Evolutionary conservation across 371 early-diverging fungal species (phyloP).

Genomic region (Umbelopsis sp.): DNA sequence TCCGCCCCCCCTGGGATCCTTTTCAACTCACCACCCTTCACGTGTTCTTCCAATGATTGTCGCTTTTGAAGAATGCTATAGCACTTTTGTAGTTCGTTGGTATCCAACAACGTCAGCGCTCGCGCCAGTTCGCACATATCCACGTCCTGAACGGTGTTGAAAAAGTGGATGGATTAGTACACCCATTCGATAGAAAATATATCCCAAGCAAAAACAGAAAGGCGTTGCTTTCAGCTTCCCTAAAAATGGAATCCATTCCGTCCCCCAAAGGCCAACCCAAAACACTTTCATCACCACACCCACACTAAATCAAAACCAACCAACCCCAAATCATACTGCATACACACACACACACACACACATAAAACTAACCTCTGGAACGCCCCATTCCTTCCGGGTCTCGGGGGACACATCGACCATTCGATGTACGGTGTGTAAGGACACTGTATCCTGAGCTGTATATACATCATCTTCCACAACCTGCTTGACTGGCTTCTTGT

Average conservation of each 20-base stretch:
- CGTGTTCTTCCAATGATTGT: slow-evolving; percentile 16
- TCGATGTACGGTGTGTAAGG: slow-evolving; percentile 39
- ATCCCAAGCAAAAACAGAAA: no score
- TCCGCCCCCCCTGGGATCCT: slow-evolving; percentile 29
- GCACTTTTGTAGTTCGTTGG: slow-evolving; percentile 35
- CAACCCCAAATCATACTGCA: background rate
- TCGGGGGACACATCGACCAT: slow-evolving; percentile 26
- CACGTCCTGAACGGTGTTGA: slow-evolving; percentile 26
- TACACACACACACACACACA: background rate
- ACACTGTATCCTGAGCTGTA: slow-evolving; percentile 37
- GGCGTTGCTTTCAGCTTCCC: no score
- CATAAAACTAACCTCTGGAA: slow-evolving; percentile 36
- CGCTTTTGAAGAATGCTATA: slow-evolving; percentile 29
- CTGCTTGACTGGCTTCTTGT: background rate
- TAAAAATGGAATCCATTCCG: no score
- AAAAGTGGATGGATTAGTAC: background rate
- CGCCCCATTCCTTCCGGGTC: slow-evolving; percentile 42
- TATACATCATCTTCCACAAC: slow-evolving; percentile 36
- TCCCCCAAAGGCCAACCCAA: background rate
- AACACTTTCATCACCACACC: background rate
- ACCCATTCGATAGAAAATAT: no score
- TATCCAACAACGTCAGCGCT: slow-evolving; percentile 29
- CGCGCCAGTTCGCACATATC: slow-evolving; percentile 49
- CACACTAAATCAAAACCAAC: no score
- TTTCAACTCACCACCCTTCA: slow-evolving; percentile 27